These are phyloP conservation scores for Croton setiger DNA, from an alignment of 441 rosid species.

Conservation along the genomic window DNA sequence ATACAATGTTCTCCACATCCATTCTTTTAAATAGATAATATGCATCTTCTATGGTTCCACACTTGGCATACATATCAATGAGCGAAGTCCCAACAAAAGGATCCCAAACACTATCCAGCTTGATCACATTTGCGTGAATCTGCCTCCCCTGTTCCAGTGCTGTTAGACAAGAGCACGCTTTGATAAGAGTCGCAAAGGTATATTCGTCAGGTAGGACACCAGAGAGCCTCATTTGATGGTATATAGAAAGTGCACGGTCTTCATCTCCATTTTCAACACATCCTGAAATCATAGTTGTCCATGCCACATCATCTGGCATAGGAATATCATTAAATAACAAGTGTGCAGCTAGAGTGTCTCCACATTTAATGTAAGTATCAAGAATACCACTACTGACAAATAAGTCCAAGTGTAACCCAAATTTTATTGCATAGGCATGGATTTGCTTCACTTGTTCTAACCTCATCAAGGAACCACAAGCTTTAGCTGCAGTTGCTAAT, in stretches of 20 bases:
- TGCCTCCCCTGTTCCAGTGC: conserved; percentile 32
- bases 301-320: conserved; percentile 32
- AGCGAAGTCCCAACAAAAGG: conserved; percentile 25
- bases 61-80: conserved; percentile 26
- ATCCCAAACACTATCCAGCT: conserved; percentile 26
- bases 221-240: conserved; percentile 31
- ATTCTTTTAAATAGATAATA: conserved; percentile 23
- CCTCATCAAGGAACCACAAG: conserved; percentile 23
- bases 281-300: conserved; percentile 36
- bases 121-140: conserved; percentile 34
- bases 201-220: conserved; percentile 28
- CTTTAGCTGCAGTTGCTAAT: conserved; percentile 28
- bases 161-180: conserved; percentile 30
- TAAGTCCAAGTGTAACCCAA: conserved; percentile 27
- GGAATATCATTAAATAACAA: conserved; percentile 22
- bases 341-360: conserved; percentile 23
- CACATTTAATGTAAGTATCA: conserved; percentile 33
- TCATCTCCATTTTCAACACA: conserved; percentile 33
- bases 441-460: conserved; percentile 29
- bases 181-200: conserved; percentile 29
- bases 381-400: conserved; percentile 25
- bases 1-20: conserved; percentile 19
- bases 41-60: conserved; percentile 31
- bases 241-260: conserved; percentile 26
- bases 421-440: conserved; percentile 25